Conservation (phyloP, 306 rosid species). For the cucumber (Cucumis sativus) region Cucumber_9930_V3 NC_026657.2:29402501-29403000, state of each 20-base stretch:
- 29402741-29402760: background rate
- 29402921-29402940: conserved; percentile 76
- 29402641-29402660: conserved; percentile 81
- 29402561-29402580: conserved; percentile 57
- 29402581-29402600: conserved; percentile 83
- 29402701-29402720: background rate
- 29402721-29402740: background rate
- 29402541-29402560: conserved; percentile 69
- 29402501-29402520: conserved; percentile 15
- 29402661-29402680: conserved; percentile 96
- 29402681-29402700: conserved; percentile 61
- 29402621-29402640: conserved; percentile 77
- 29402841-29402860: conserved; percentile 4
- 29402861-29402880: conserved; percentile 42
- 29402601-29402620: conserved; percentile 96
- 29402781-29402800: background rate
- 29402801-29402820: background rate
- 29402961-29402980: conserved; percentile 94
- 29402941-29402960: conserved; percentile 93
- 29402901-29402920: conserved; percentile 91
- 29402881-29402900: conserved; percentile 74
- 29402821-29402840: background rate
- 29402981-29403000: conserved; percentile 93
- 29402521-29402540: conserved; percentile 83
- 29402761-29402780: background rate